phyloP scores from a whole-genome alignment of 2,329 filamentous ascomycete species.

The Colletotrichum aenigma region DNA sequence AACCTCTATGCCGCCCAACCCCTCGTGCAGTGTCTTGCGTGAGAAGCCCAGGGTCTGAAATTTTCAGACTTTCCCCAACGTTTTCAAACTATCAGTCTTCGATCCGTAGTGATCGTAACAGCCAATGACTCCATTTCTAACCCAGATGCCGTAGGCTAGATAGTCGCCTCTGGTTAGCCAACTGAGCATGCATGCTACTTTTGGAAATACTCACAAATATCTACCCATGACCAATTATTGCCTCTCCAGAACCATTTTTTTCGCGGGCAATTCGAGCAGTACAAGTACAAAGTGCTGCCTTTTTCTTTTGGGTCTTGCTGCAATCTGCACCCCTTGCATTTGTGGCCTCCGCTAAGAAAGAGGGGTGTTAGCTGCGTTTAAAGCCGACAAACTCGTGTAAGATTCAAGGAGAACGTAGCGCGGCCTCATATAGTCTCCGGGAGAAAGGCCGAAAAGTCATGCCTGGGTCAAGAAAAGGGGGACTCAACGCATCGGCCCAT shows the following conservation, averaged over 20 bases:
- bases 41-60: not conserved
- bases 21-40: fast-evolving
- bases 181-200: not conserved
- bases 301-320: not conserved
- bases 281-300: not conserved
- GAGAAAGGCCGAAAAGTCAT: fast-evolving
- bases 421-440: fast-evolving
- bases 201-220: not conserved
- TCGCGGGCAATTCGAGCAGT: not conserved
- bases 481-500: not conserved
- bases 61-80: not conserved
- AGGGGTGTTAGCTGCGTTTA: fast-evolving
- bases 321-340: not conserved
- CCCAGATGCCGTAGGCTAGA: not conserved
- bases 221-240: not conserved
- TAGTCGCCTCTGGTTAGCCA: not conserved
- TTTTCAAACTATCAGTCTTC: not conserved
- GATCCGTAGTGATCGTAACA: not conserved
- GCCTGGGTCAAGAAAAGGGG: not conserved
- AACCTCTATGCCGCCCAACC: fast-evolving
- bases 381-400: fast-evolving
- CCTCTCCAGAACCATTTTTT: not conserved
- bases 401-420: fast-evolving
- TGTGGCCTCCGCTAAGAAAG: not conserved
- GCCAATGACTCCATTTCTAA: not conserved